A percentile compares a stretch with the other conserved stretches of the same genome.
Evolutionary conservation across 441 rosid species (phyloP).

Genomic region (Dalechampia spathulata): DNA sequence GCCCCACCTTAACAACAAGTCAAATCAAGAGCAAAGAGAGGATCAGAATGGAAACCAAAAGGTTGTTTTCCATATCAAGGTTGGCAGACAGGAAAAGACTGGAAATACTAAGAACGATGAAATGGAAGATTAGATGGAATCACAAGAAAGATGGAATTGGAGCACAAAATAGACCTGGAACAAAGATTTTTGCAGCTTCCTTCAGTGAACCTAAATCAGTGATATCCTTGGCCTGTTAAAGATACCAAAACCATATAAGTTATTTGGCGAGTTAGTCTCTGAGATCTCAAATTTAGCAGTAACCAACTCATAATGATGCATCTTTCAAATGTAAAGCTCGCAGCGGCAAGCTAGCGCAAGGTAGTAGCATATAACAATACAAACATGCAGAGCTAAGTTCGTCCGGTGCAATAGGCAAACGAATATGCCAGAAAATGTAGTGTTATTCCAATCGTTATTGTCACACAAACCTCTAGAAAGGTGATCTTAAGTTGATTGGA

Average conservation of each 20-base stretch:
- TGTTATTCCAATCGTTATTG: background rate
- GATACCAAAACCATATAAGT: constrained; percentile 15
- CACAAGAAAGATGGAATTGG: no score
- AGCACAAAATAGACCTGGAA: no score
- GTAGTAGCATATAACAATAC: background rate
- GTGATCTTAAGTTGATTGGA: constrained; percentile 88
- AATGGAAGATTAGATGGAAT: no score
- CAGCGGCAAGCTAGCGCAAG: no score
- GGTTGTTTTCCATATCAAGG: background rate
- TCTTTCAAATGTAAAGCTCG: no score
- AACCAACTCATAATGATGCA: background rate
- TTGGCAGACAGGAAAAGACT: background rate
- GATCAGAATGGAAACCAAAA: constrained; percentile 4
- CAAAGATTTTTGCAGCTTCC: constrained; percentile 67
- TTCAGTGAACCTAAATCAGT: constrained; percentile 76
- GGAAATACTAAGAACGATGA: no score
- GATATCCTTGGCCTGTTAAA: constrained; percentile 75
- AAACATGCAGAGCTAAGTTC: background rate
- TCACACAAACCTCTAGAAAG: constrained; percentile 70
- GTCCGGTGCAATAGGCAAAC: background rate
- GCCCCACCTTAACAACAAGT: constrained; percentile 50
- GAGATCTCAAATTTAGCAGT: background rate
- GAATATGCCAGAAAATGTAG: constrained; percentile 1
- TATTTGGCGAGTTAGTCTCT: background rate
- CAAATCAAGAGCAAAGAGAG: constrained; percentile 3